Conservation (phyloP, 2,329 filamentous ascomycete species). For the Aspergillus uvarum region DNA sequence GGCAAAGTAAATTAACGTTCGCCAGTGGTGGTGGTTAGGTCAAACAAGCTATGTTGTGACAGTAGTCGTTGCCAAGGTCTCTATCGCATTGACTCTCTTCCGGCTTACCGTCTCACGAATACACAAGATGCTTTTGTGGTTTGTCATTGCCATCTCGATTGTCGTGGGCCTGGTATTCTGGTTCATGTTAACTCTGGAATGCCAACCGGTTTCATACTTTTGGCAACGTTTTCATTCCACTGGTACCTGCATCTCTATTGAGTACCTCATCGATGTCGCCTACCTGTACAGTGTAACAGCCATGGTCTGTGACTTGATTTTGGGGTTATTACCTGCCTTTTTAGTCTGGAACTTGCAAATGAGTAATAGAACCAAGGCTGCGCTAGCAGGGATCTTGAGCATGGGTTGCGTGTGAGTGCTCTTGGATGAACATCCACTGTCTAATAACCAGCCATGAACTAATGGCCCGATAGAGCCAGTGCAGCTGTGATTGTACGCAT, state of each 20-base stretch:
- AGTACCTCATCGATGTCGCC: conserved; percentile 38
- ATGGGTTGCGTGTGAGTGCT: conserved; percentile 54
- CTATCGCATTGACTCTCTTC: conserved; percentile 56
- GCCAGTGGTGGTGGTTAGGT: conserved; percentile 55
- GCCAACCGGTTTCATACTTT: conserved; percentile 52
- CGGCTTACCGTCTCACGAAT: conserved; percentile 49
- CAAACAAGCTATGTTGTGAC: conserved; percentile 55
- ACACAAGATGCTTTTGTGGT: conserved; percentile 50
- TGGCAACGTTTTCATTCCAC: conserved; percentile 41
- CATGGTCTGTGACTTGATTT: conserved; percentile 51
- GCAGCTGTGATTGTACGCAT: conserved; percentile 40
- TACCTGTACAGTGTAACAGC: conserved; percentile 54
- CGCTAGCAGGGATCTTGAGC: conserved; percentile 54
- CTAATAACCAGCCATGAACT: conserved; percentile 15
- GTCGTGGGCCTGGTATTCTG: conserved; percentile 51
- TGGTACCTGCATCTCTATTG: conserved; percentile 16
- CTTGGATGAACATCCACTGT: background rate
- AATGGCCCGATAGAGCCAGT: conserved; percentile 27
- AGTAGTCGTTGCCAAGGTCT: conserved; percentile 51
- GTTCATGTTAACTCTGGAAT: conserved; percentile 55
- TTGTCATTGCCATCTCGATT: conserved; percentile 48
- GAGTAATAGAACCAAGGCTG: conserved; percentile 51
- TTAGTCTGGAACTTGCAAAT: conserved; percentile 59
- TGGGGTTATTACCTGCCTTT: conserved; percentile 55
- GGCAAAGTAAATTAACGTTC: background rate